Percentiles rank a stretch among this genome's conserved stretches.
Conservation (phyloP, 2,329 filamentous ascomycete species). For the Paecilomyces dactylethromorphus region DNA sequence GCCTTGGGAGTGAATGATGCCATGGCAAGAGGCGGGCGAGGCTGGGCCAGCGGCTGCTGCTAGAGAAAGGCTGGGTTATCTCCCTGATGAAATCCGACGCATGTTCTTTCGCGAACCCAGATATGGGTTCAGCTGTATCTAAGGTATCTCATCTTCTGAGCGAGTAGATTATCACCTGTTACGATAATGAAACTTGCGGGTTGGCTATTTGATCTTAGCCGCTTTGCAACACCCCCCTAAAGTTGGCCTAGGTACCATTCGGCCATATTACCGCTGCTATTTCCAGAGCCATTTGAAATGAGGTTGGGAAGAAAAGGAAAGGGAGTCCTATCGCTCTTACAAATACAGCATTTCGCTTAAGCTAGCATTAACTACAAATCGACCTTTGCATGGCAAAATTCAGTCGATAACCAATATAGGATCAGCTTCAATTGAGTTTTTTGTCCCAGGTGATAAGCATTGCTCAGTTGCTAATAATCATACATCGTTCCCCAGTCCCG, state of each 20-base stretch:
- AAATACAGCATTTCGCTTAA: background rate
- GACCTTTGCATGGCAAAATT: background rate
- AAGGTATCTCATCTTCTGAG: background rate
- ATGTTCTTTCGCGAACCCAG: background rate
- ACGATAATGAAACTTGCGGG: background rate
- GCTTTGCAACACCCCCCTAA: background rate
- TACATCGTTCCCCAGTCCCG: background rate
- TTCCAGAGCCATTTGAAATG: background rate
- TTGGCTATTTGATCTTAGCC: background rate
- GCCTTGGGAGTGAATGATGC: conserved; percentile 42
- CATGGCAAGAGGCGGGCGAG: conserved; percentile 34
- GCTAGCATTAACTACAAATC: background rate
- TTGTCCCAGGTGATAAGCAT: background rate
- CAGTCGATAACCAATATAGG: background rate
- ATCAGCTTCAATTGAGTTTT: background rate
- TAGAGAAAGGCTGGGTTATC: conserved; percentile 12
- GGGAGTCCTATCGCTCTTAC: background rate
- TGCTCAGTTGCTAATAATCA: background rate
- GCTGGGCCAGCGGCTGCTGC: conserved; percentile 32
- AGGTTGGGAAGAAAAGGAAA: background rate
- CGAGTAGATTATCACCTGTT: background rate
- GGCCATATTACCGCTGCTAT: background rate
- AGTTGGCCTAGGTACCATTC: background rate
- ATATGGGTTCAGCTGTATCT: background rate
- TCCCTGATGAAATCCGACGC: background rate